Conservation (phyloP, 257 asterid genomes). For the Gentiana macrophylla region DNA sequence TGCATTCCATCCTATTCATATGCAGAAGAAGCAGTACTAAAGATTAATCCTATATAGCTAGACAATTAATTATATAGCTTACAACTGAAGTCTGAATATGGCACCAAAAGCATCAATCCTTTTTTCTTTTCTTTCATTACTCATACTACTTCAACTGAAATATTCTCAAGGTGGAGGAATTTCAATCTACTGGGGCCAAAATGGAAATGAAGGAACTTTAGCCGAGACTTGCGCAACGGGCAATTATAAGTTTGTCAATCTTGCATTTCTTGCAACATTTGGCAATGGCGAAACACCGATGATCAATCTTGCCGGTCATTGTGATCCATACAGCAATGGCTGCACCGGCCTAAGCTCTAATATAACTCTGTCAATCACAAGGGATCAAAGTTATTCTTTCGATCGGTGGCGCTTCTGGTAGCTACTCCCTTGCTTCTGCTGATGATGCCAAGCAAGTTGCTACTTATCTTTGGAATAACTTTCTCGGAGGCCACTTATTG, state of each 20-base stretch:
- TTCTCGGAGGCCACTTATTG: constrained; percentile 24
- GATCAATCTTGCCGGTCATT: constrained; percentile 43
- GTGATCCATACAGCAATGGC: constrained; percentile 34
- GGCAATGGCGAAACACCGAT: constrained; percentile 37
- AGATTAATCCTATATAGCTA: no score
- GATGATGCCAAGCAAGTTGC: constrained; percentile 35
- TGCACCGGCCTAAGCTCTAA: constrained; percentile 31
- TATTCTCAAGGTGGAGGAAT: constrained; percentile 39
- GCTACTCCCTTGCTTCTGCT: constrained; percentile 30
- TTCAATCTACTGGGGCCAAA: constrained; percentile 48
- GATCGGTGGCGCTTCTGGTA: constrained; percentile 37
- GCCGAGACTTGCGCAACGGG: constrained; percentile 37
- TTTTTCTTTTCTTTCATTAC: not conserved
- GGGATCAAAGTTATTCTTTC: constrained; percentile 38
- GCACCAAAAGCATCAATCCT: not conserved
- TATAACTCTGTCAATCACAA: constrained; percentile 27
- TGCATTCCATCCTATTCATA: no score
- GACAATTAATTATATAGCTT: no score
- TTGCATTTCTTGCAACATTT: constrained; percentile 37
- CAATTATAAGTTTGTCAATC: constrained; percentile 25
- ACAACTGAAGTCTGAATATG: no score
- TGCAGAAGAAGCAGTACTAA: no score
- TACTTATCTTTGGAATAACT: constrained; percentile 35
- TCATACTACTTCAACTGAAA: not conserved
- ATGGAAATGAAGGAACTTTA: constrained; percentile 44